Percentiles rank a stretch among this genome's conserved stretches.
Evolutionary conservation across 805 yeast genomes (phyloP).

Genomic region (Metschnikowia reukaufii): DNA sequence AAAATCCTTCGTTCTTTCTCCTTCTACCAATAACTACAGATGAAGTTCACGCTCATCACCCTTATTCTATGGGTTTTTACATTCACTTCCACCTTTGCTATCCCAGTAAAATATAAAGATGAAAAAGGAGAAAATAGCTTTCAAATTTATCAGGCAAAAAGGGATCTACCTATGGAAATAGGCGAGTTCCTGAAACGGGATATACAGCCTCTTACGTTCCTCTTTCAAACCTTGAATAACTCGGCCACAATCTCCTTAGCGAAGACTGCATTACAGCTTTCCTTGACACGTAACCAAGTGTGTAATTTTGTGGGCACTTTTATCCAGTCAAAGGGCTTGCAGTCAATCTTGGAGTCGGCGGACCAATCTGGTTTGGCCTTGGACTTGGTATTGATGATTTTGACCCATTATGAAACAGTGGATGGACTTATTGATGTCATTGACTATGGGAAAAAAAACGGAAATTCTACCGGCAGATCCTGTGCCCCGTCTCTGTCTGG

Average conservation of each 20-base stretch:
- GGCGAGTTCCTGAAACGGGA: slow-evolving; percentile 16
- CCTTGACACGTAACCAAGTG: slow-evolving; percentile 27
- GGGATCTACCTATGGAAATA: background rate
- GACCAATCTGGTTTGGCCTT: slow-evolving; percentile 29
- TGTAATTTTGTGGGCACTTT: slow-evolving; percentile 26
- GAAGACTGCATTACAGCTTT: slow-evolving; percentile 23
- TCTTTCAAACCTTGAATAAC: slow-evolving; percentile 23
- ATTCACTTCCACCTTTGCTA: slow-evolving; percentile 9
- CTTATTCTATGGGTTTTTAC: slow-evolving; percentile 8
- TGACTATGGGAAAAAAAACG: slow-evolving; percentile 12
- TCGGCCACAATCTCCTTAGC: slow-evolving; percentile 24
- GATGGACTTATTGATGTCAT: slow-evolving; percentile 20
- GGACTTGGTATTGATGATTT: slow-evolving; percentile 25
- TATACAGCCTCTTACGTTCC: slow-evolving; percentile 23
- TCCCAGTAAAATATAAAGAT: slow-evolving; percentile 11
- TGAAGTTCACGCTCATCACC: slow-evolving; percentile 9
- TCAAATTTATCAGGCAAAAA: slow-evolving; percentile 1
- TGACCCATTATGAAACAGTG: slow-evolving; percentile 21
- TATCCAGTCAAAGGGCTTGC: slow-evolving; percentile 23
- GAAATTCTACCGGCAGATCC: background rate
- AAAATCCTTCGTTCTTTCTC: background rate
- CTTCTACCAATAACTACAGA: background rate
- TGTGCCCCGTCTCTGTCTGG: slow-evolving; percentile 1
- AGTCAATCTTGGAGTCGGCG: slow-evolving; percentile 23
- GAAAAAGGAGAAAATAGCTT: slow-evolving; percentile 1